Percentiles rank a stretch among this genome's conserved stretches.
phyloP scores from a whole-genome alignment of 2,329 filamentous ascomycete genomes.

The Domatiomyces globalis region DNA sequence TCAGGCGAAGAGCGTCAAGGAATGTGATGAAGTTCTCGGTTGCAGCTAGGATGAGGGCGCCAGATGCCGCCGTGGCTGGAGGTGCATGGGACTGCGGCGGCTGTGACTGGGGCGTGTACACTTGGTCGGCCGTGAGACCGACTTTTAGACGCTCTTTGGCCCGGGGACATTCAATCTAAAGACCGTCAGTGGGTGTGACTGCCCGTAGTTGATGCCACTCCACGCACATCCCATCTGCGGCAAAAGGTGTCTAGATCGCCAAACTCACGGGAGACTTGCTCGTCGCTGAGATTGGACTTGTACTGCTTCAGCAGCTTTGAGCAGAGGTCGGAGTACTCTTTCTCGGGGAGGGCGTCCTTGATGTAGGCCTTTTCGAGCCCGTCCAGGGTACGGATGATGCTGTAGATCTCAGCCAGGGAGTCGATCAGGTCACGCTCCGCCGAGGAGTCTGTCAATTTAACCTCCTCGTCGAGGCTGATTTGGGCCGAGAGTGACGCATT shows the following conservation, averaged over 20 bases:
- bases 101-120: conserved; percentile 23
- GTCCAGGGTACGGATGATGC: conserved; percentile 89
- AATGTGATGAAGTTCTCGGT: conserved; percentile 99
- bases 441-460: conserved; percentile 74
- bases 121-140: conserved; percentile 58
- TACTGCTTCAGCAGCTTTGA: conserved; percentile 90
- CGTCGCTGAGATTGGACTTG: conserved; percentile 81
- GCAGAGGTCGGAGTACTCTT: conserved; percentile 93
- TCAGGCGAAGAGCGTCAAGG: conserved; percentile 83
- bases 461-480: conserved; percentile 92
- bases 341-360: conserved; percentile 82
- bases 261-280: conserved; percentile 79
- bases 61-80: conserved; percentile 28
- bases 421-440: conserved; percentile 89
- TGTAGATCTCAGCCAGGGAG: conserved; percentile 92
- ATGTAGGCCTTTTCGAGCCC: conserved; percentile 93
- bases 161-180: conserved; percentile 78
- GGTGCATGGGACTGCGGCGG: conserved; percentile 29
- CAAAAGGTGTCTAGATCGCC: conserved; percentile 84
- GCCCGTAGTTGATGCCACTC: neutral
- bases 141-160: conserved; percentile 86
- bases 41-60: conserved; percentile 65
- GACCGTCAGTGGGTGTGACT: conserved; percentile 1
- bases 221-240: conserved; percentile 68
- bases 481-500: conserved; percentile 69